Evolutionary conservation across 83 land plant genomes (phyloP).

Genomic region (Isoetes engelmannii): DNA sequence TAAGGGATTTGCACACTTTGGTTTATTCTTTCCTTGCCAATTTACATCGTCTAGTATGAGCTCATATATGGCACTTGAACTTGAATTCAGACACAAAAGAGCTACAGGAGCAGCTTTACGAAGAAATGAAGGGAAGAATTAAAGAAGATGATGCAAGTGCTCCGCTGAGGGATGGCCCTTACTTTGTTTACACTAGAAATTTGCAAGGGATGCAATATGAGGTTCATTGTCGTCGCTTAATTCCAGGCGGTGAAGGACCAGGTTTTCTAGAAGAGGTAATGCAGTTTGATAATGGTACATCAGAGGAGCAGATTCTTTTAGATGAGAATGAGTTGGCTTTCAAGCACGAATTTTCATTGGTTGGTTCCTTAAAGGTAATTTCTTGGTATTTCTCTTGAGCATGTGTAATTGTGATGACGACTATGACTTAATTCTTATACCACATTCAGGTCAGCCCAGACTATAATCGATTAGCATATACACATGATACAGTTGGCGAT

Average conservation of each 20-base stretch:
- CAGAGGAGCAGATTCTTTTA: conserved; percentile 65
- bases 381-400: not conserved
- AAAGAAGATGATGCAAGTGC: conserved; percentile 79
- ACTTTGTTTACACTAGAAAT: conserved; percentile 65
- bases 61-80: not conserved
- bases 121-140: conserved; percentile 75
- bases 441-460: conserved; percentile 75
- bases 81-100: conserved; percentile 50
- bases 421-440: not conserved
- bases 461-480: conserved; percentile 75
- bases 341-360: conserved; percentile 50
- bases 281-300: conserved; percentile 53
- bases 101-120: conserved; percentile 56
- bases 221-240: conserved; percentile 66
- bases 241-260: conserved; percentile 41
- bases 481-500: conserved; percentile 88
- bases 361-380: conserved; percentile 67
- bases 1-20: not conserved
- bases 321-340: conserved; percentile 84
- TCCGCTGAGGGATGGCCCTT: conserved; percentile 62
- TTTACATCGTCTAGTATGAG: not conserved
- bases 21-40: not conserved
- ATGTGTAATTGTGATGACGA: not conserved
- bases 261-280: conserved; percentile 70
- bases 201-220: conserved; percentile 83